Conservation (phyloP, 257 asterid genomes). For the Primulina tabacum region DNA sequence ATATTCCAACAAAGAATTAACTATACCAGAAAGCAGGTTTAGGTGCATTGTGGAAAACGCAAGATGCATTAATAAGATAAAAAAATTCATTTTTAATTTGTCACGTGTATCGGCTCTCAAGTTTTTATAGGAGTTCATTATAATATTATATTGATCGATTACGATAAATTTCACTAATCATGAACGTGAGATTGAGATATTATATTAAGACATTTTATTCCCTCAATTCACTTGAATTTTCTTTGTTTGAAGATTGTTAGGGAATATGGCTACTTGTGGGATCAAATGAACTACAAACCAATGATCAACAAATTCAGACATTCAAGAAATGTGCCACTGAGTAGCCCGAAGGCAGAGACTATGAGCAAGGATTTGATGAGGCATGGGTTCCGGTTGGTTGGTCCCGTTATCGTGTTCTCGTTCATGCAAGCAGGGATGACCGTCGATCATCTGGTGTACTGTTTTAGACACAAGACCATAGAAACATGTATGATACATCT, state of each 20-base stretch:
- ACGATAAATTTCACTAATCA: too few relatives aligned
- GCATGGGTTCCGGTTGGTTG: conserved; percentile 82
- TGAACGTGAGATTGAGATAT: too few relatives aligned
- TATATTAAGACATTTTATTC: too few relatives aligned
- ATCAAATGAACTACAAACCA: conserved; percentile 67
- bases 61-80: conserved; percentile 74
- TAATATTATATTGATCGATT: too few relatives aligned
- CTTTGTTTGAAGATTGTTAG: conserved; percentile 44
- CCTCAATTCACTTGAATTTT: background rate
- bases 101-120: too few relatives aligned
- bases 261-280: conserved; percentile 85
- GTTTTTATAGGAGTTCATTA: too few relatives aligned
- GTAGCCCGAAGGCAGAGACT: conserved; percentile 79
- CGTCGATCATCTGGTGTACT: conserved; percentile 77
- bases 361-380: conserved; percentile 79
- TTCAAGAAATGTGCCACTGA: conserved; percentile 78
- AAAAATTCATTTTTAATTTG: conserved; percentile 7
- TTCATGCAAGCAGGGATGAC: conserved; percentile 93
- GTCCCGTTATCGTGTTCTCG: conserved; percentile 84
- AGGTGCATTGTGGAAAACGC: conserved; percentile 90
- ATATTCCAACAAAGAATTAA: conserved; percentile 45
- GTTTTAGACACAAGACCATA: conserved; percentile 84
- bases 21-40: conserved; percentile 64
- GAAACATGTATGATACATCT: conserved; percentile 60
- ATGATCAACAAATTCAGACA: conserved; percentile 62